Evolutionary conservation across 257 asterid species (phyloP).

Genomic region (Gentiana dahurica): DNA sequence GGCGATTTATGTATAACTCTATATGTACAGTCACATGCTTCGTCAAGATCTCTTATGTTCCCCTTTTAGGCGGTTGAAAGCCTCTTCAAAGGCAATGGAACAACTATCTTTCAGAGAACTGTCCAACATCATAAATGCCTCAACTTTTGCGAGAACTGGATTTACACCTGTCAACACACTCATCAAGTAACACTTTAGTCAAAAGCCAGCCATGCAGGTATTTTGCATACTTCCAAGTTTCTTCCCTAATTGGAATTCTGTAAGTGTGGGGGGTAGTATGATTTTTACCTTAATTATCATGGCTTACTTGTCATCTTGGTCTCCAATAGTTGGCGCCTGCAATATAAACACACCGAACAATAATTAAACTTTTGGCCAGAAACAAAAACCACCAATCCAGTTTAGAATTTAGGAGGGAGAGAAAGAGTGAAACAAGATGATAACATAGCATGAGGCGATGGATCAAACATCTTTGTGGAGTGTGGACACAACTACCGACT

Average conservation of each 20-base stretch:
- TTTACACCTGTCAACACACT: constrained; percentile 9
- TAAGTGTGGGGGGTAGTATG: neutral
- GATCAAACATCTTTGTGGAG: too few relatives aligned
- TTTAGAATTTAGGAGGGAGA: too few relatives aligned
- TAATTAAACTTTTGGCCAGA: too few relatives aligned
- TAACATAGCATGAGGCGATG: too few relatives aligned
- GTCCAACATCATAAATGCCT: constrained; percentile 5
- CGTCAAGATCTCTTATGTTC: neutral
- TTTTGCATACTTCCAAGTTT: neutral
- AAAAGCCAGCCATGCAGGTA: neutral
- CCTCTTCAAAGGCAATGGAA: neutral
- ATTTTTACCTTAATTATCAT: too few relatives aligned
- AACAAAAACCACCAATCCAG: too few relatives aligned
- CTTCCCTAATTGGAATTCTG: neutral
- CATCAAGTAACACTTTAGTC: neutral
- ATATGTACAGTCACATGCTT: constrained; percentile 20
- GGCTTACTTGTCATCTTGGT: constrained; percentile 35
- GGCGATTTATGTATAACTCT: constrained; percentile 6
- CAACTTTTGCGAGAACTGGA: constrained; percentile 2
- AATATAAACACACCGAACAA: constrained; percentile 7
- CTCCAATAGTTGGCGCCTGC: constrained; percentile 77
- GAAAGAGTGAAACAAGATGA: neutral
- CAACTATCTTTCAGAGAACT: neutral
- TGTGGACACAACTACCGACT: too few relatives aligned
- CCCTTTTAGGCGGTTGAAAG: constrained; percentile 1